Evolutionary conservation across 2,329 filamentous ascomycete genomes (phyloP).

Genomic region (Trichoderma lentiforme): DNA sequence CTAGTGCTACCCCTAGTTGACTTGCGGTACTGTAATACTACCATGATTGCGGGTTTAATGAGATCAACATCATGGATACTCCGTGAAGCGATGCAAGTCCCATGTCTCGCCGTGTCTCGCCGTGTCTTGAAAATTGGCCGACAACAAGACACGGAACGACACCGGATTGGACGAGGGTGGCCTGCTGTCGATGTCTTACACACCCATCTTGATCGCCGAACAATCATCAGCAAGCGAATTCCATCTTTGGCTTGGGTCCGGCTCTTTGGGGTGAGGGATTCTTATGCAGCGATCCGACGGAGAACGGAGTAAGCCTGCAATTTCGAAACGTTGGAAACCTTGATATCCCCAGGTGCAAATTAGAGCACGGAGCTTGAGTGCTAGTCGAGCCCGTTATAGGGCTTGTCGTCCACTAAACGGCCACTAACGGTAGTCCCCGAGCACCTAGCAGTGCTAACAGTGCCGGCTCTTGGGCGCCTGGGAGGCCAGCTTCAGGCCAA

Average conservation of each 20-base stretch:
- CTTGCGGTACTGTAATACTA: background rate
- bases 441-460: background rate
- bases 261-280: background rate
- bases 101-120: background rate
- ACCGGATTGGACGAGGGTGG: background rate
- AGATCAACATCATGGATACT: background rate
- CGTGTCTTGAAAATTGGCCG: constrained; percentile 8
- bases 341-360: background rate
- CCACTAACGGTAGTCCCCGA: background rate
- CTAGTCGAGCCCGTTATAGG: background rate
- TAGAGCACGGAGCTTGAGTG: background rate
- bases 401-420: background rate
- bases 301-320: background rate
- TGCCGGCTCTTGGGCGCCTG: background rate
- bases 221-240: background rate
- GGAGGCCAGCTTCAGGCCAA: background rate
- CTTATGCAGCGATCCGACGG: background rate
- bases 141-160: background rate
- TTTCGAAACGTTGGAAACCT: background rate
- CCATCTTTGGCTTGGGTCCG: background rate
- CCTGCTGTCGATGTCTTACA: background rate
- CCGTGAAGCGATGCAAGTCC: background rate
- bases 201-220: background rate
- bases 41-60: background rate
- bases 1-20: background rate